Evolutionary conservation across 2,329 filamentous ascomycete genomes (phyloP), one percentile per base, ranked within the genome.

Genomic region (Mycogone perniciosa): DNA sequence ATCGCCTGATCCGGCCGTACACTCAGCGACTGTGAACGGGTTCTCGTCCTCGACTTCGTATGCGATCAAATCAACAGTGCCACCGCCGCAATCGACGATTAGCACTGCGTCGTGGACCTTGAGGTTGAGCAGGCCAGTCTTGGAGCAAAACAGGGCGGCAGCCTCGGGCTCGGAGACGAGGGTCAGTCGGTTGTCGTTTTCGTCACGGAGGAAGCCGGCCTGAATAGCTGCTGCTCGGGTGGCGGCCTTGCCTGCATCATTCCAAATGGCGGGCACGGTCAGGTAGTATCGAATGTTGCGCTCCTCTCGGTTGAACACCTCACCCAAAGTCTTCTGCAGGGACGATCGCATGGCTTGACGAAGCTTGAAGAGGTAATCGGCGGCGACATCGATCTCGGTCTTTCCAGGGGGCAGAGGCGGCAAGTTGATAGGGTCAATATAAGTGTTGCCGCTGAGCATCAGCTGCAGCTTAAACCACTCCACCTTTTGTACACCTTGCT

Each of bases 401-500:
- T 97, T 97, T 71, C 93, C 93, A 42, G 92, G 91, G 44, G 93
- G 93, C 67, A 97, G 87, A 57, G 93, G 93, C 44, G 93, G 93
- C 59, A 99, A 82, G 79, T 97, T 97, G 75, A 97, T 97, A 56
- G 93, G 93, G 70, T 97, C 93, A 66, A 97, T 97, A 71, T 97
- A 97, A 41, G 93, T 97, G 77, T 97, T 97, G 57, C 93, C 93
- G 54, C 90, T 96, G 56, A 96, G 80, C 93, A 97, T 97, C 51
- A 99, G 83, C 74, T 99, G 93, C 60, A 99, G 81, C 77, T 97
- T 97, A 81, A 99, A 97, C 93, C 93, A 99, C 74, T 97, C 93
- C 27, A 97, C 92, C 75, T 97, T 97, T 71, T 97, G 93, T 60
- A 99, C 92, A 57, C 92, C 92, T 33, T 89, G 89, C 76, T 97